Conservation (phyloP, 2,329 filamentous ascomycete genomes). For the Neonectria neomacrospora region DNA sequence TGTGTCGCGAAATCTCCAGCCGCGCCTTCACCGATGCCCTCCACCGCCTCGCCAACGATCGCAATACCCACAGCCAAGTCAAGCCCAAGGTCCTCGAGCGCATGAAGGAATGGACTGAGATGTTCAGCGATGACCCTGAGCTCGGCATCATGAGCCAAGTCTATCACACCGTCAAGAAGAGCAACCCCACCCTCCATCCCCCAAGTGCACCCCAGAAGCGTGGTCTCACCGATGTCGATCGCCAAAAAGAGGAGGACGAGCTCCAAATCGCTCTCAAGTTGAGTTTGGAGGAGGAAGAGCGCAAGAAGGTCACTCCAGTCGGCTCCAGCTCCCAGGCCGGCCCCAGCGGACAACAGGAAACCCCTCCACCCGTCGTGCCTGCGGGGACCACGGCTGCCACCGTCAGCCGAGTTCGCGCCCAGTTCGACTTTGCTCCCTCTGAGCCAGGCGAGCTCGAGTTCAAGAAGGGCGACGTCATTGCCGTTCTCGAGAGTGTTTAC, state of each 20-base stretch:
- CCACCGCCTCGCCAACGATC: slow-evolving; percentile 88
- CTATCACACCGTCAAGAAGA: slow-evolving; percentile 84
- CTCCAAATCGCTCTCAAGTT: slow-evolving; percentile 94
- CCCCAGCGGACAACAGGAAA: slow-evolving; percentile 55
- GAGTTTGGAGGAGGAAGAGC: slow-evolving; percentile 87
- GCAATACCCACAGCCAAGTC: slow-evolving; percentile 95
- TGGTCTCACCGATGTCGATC: slow-evolving; percentile 87
- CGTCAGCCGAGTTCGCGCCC: slow-evolving; percentile 90
- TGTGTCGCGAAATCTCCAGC: slow-evolving; percentile 90
- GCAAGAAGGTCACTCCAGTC: slow-evolving; percentile 61
- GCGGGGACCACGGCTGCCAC: slow-evolving; percentile 95
- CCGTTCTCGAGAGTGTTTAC: slow-evolving; percentile 96
- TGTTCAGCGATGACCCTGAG: slow-evolving; percentile 90
- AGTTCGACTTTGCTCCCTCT: slow-evolving; percentile 94
- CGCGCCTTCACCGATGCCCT: slow-evolving; percentile 95
- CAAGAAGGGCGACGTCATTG: slow-evolving; percentile 96
- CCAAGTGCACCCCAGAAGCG: slow-evolving; percentile 95
- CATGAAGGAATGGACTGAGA: slow-evolving; percentile 95
- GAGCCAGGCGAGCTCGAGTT: slow-evolving; percentile 96
- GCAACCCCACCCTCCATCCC: slow-evolving; percentile 88
- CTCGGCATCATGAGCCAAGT: slow-evolving; percentile 98
- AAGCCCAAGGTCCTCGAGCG: slow-evolving; percentile 97
- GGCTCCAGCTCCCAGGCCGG: slow-evolving; percentile 47
- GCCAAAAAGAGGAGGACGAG: slow-evolving; percentile 96
- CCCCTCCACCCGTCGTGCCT: slow-evolving; percentile 66